These are phyloP conservation scores for Euphorbia pulcherrima DNA, from an alignment of 345 rosid species.

Conservation along the genomic window DNA sequence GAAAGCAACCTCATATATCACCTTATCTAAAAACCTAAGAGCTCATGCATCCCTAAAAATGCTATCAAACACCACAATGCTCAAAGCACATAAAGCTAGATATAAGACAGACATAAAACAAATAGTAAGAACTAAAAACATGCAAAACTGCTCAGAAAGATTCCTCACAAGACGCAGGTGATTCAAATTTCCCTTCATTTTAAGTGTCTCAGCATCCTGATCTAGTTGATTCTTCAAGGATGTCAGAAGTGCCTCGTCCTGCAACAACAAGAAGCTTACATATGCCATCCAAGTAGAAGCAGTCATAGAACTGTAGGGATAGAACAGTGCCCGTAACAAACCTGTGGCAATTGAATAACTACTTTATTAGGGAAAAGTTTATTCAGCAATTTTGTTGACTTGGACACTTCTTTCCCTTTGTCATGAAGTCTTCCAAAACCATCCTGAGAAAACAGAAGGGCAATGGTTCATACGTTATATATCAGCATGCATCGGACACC, in stretches of 20 bases:
- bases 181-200: constrained; percentile 70
- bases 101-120: neutral
- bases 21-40: neutral
- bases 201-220: constrained; percentile 75
- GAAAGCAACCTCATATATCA: neutral
- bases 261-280: constrained; percentile 22
- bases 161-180: constrained; percentile 59
- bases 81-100: neutral
- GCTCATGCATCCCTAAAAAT: neutral
- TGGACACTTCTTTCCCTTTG: constrained; percentile 72
- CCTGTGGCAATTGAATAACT: constrained; percentile 87
- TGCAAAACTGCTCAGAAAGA: neutral
- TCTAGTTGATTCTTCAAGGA: constrained; percentile 81
- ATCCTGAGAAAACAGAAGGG: constrained; percentile 51
- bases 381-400: constrained; percentile 56
- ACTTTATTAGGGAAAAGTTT: constrained; percentile 91
- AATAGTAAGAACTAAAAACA: neutral
- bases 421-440: constrained; percentile 72
- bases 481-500: neutral
- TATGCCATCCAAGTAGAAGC: neutral
- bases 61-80: neutral
- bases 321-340: constrained; percentile 17
- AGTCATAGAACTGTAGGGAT: neutral
- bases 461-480: constrained; percentile 12
- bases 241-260: constrained; percentile 74